Base-by-base conservation (phyloP, 2,329 filamentous ascomycete species). In the Diaporthe sp. region DNA sequence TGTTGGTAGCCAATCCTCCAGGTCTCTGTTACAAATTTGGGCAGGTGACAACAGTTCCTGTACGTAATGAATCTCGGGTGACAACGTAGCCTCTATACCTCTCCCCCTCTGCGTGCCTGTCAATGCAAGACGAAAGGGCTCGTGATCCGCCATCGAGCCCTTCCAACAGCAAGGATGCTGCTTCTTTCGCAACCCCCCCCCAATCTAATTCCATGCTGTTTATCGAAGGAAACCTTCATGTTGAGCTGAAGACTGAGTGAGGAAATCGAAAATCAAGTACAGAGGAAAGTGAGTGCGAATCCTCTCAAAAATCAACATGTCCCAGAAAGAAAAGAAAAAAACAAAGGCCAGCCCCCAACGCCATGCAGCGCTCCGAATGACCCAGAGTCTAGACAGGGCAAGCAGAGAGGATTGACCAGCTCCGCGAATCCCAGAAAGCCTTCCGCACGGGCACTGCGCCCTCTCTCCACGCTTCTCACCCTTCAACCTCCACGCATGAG, bases 1-100 rank as follows among this genome's bases (percentile, higher is more conserved):
- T 46, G 44, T 55, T 3, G 28, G 53, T 55, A 51, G 51, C 53
- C 42, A 46, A 68, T 58, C 65, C 59, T 42, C 42, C 37, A 10
- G 28, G 46, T 22, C 37, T n/a, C 9, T 70, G 37, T 62, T 34
- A 51, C 42, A 51, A 55, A 62, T 72, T 12, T 55, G 46, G 55
- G 46, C 74, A 75, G 68, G 68, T 75, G 73, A 75, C 68, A 28
- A 44, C 59, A 61, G 5, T 74, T 55, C 28, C 44, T 71, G 37
- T 74, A 76, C 72, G 72, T 76, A 76, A 73, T 25, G 59, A 46
- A 65, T 25, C 34, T 42, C 61, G 51, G 55, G 46, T 59, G 70
- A 75, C 74, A 68, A 25, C 49, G 19, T 28, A 55, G 19, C n/a
- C 37, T 19, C 46, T 68, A 19, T 22, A 22, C 31, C 31, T 68